Evolutionary conservation across 2,329 filamentous ascomycete genomes (phyloP).

Genomic region (Neofusicoccum laricinum): DNA sequence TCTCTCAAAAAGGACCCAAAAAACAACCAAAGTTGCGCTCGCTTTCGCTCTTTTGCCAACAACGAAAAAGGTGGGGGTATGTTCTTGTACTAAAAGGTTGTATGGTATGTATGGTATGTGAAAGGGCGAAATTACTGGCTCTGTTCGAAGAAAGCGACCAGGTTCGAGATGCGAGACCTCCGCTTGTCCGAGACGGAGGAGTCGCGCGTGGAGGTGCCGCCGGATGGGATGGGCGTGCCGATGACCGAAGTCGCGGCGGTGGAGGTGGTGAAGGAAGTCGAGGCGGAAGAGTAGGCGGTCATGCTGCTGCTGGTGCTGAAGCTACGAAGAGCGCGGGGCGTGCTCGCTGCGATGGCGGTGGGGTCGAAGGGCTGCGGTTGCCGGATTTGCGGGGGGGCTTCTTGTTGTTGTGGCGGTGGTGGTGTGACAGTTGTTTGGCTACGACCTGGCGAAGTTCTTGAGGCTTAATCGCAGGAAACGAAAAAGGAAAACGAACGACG

Average conservation of each 20-base stretch:
- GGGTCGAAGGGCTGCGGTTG: background rate
- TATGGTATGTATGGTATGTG: no score
- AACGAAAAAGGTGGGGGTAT: no score
- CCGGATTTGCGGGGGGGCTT: background rate
- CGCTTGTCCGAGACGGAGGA: background rate
- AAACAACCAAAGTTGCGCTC: no score
- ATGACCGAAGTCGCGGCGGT: background rate
- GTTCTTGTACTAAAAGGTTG: no score
- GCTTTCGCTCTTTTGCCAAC: no score
- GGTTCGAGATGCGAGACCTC: background rate
- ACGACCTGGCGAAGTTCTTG: constrained; percentile 13
- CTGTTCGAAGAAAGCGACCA: constrained; percentile 7
- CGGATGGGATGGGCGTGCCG: background rate
- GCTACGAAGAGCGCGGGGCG: background rate
- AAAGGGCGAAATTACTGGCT: background rate
- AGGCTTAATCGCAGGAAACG: constrained; percentile 12
- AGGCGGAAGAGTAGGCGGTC: constrained; percentile 3
- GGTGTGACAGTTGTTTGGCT: background rate
- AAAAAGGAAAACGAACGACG: background rate
- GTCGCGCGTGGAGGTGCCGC: background rate
- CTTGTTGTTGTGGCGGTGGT: background rate
- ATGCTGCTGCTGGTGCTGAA: constrained; percentile 9
- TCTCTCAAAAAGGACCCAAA: no score
- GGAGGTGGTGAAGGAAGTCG: background rate
- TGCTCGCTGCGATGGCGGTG: background rate